A percentile compares a stretch with the other conserved stretches of the same genome.
Evolutionary conservation across 2,329 filamentous ascomycete genomes (phyloP).

Genomic region (Phaeophleospora eucalypticola): DNA sequence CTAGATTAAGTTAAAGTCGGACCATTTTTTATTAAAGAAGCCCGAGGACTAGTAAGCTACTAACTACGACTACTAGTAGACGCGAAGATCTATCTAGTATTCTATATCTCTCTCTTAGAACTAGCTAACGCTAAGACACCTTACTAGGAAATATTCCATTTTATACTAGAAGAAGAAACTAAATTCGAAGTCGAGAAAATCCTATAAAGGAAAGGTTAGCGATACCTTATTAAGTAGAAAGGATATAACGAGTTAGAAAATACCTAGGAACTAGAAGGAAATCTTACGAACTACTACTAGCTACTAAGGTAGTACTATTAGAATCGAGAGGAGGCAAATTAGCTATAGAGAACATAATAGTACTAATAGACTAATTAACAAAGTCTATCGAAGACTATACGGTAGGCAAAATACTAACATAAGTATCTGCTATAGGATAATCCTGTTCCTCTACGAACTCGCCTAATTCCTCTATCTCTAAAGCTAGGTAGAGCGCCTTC

Average conservation of each 20-base stretch:
- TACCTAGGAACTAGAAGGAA: constrained; percentile 3
- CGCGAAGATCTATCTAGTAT: background rate
- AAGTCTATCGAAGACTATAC: too few relatives aligned
- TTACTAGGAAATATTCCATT: background rate
- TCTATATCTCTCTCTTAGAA: constrained; percentile 5
- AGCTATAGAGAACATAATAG: too few relatives aligned
- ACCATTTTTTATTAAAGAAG: constrained; percentile 5
- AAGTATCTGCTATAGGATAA: too few relatives aligned
- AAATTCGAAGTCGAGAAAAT: constrained; percentile 5
- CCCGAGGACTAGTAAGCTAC: constrained; percentile 6
- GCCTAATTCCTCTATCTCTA: too few relatives aligned
- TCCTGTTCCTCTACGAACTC: too few relatives aligned
- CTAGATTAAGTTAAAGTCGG: constrained; percentile 7
- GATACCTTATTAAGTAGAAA: constrained; percentile 7
- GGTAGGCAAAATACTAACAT: too few relatives aligned
- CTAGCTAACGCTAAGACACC: constrained; percentile 2
- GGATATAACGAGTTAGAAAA: constrained; percentile 1
- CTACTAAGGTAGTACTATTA: background rate
- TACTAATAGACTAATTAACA: too few relatives aligned
- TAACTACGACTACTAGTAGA: constrained; percentile 2
- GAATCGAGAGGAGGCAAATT: too few relatives aligned
- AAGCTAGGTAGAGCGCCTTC: too few relatives aligned
- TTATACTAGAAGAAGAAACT: constrained; percentile 2
- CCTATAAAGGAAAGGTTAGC: background rate
- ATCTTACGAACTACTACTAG: constrained; percentile 5